Evolutionary conservation across 805 yeast species (phyloP).

Genomic region (Zygosaccharomyces lentus): DNA sequence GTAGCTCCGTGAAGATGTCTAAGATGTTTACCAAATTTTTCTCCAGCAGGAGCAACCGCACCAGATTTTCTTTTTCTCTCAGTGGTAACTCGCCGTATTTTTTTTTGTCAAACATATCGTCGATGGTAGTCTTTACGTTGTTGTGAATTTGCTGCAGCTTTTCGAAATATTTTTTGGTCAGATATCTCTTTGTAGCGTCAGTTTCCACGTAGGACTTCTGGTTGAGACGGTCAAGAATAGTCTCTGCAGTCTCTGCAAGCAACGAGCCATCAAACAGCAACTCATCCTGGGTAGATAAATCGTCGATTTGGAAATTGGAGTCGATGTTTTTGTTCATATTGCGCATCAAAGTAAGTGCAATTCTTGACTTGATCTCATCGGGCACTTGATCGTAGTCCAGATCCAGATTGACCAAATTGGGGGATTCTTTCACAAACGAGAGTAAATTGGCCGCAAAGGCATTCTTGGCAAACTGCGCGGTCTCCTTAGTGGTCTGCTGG

Average conservation of each 20-base stretch:
- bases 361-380: slow-evolving; percentile 57
- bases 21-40: slow-evolving; percentile 58
- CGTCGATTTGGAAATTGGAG: slow-evolving; percentile 33
- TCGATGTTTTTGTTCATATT: slow-evolving; percentile 66
- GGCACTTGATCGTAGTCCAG: slow-evolving; percentile 62
- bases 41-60: slow-evolving; percentile 65
- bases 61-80: slow-evolving; percentile 71
- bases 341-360: slow-evolving; percentile 76
- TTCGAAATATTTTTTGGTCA: slow-evolving; percentile 39
- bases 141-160: slow-evolving; percentile 36
- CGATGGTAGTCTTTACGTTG: slow-evolving; percentile 47
- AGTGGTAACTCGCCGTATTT: slow-evolving; percentile 49
- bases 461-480: slow-evolving; percentile 40
- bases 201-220: slow-evolving; percentile 34
- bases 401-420: slow-evolving; percentile 62
- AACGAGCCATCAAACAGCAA: slow-evolving; percentile 72
- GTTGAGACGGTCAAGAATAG: slow-evolving; percentile 45
- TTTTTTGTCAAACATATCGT: slow-evolving; percentile 55
- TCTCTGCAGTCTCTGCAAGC: slow-evolving; percentile 69
- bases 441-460: slow-evolving; percentile 62
- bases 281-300: slow-evolving; percentile 45
- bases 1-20: slow-evolving; percentile 34
- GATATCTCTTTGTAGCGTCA: slow-evolving; percentile 36
- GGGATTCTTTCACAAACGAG: slow-evolving; percentile 62
- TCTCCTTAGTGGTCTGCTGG: slow-evolving; percentile 4